phyloP scores from a whole-genome alignment of 2,329 filamentous ascomycete species.

The Alternaria longipes region DNA sequence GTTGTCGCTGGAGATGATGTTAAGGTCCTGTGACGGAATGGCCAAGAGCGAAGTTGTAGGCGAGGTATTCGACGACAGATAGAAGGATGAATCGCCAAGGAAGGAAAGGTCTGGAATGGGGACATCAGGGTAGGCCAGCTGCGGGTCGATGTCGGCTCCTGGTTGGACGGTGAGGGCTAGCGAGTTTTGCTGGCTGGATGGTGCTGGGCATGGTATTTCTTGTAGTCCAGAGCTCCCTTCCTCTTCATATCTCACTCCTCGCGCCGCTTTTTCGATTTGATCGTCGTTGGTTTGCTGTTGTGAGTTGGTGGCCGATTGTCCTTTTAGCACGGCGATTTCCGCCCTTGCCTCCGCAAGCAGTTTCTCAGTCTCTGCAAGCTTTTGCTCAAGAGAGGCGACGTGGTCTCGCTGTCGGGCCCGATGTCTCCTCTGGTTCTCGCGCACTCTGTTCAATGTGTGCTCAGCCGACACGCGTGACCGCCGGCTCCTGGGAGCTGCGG shows the following conservation, averaged over 20 bases:
- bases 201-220: neutral
- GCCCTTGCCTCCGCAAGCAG: constrained; percentile 34
- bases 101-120: constrained; percentile 21
- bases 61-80: neutral
- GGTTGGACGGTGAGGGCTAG: constrained; percentile 9
- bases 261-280: neutral
- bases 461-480: constrained; percentile 39
- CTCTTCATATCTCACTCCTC: neutral
- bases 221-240: neutral
- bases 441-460: constrained; percentile 54
- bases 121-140: constrained; percentile 17
- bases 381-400: constrained; percentile 52
- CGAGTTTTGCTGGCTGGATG: constrained; percentile 4
- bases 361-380: constrained; percentile 42
- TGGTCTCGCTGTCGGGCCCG: constrained; percentile 56
- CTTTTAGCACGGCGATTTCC: constrained; percentile 38
- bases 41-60: neutral
- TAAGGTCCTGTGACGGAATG: neutral
- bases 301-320: constrained; percentile 21
- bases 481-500: constrained; percentile 26
- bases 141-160: constrained; percentile 6
- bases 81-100: constrained; percentile 9
- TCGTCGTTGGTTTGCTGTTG: constrained; percentile 5
- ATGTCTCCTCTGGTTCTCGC: constrained; percentile 64
- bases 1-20: neutral